Evolutionary conservation across 768 basidiomycete genomes (phyloP), one percentile per base, ranked within the genome.

Genomic region (Termitomyces sp.): DNA sequence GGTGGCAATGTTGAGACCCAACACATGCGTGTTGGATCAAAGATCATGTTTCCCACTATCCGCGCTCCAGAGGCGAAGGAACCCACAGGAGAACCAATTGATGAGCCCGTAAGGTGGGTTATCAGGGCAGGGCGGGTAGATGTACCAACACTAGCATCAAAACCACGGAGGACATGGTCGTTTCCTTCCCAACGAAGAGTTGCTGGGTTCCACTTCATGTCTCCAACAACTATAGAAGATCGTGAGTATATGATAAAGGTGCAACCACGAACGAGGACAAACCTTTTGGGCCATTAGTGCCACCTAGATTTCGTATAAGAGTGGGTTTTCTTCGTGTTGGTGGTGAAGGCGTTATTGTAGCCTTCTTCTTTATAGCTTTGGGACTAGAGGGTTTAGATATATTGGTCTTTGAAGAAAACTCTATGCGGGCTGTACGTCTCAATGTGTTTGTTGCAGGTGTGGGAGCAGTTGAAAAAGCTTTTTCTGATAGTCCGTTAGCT

Each of bases 41-140:
- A 98, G 40, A 93, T 85, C 96, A 99, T 99, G 78, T 95, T 93
- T 48, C 97, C 97, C 20, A 98, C 96, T 71, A 94, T 87, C 59
- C 93, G 85, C 40, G 93, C 88, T 52, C 91, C 90, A 56, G 86
- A 80, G 35, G 86, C 80, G 67, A 90, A 85, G 32, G 88, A 84
- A 48, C 87, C 83, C 32, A 86, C 82, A 36, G 89, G 91, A 14
- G 90, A 91, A 43, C 89, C 88, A 26, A 91, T 81, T 1, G 89
- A 90, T n/a, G 91, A 91, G 44, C 92, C 91, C 1, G 91, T 91
- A 57, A 94, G 82, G 66, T 96, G 95, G 0, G 95, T 94, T 69
- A 99, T 99, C 56, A 99, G 84, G 16, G 96, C 96, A 7, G 96
- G 96, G 30, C 96, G 88, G 14, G 88, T 88, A 4, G 94, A 93